Base-by-base conservation (phyloP, 306 rosid species). In the Glycine latifolia region DNA sequence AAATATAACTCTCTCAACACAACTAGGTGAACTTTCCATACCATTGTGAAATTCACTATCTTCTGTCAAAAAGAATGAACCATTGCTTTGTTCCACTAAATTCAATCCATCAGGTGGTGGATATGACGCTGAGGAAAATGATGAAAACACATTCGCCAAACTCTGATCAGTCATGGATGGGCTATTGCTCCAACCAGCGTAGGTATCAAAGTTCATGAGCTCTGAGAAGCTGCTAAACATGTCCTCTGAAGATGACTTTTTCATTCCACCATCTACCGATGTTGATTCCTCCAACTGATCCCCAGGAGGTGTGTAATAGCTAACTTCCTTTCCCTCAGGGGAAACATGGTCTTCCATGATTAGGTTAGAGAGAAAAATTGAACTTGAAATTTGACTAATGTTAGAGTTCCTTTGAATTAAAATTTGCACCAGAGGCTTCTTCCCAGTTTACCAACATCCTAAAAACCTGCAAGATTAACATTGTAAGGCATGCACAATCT, bases 181-280 rank as follows among this genome's bases (percentile, higher is more conserved):
- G 31, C 31, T 26, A 60, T 82, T 83, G 88, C 86, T 89, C 96
- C 97, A 91, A 53, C 94, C 98, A 15, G 96, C 92, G 79, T 85
- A 89, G 52, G 86, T 77, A 82, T 95, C 97, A 16, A 90, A 88
- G 78, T 86, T 89, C 89, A 93, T 80, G 33, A 96, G 83, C 84
- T 92, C 98, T 0, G 91, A 79, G 63, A 96, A 63, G 86, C 73
- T 89, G 79, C 41, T 80, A 67, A 87, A 82, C 81, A 85, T 70
- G 35, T 93, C 97, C 60, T 93, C 98, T 7, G 86, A 81, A 49
- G 79, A 69, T 41, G 71, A 17, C 80, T 70, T 86, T 81, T 85
- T 87, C 79, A 76, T 73, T 71, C 85, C 93, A 71, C 59, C 88
- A 14, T 87, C 97, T 31, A 87, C 70, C 2, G 88, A 52, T 35